Evolutionary conservation across 768 basidiomycete species (phyloP).

Genomic region (Ramaria rubella): DNA sequence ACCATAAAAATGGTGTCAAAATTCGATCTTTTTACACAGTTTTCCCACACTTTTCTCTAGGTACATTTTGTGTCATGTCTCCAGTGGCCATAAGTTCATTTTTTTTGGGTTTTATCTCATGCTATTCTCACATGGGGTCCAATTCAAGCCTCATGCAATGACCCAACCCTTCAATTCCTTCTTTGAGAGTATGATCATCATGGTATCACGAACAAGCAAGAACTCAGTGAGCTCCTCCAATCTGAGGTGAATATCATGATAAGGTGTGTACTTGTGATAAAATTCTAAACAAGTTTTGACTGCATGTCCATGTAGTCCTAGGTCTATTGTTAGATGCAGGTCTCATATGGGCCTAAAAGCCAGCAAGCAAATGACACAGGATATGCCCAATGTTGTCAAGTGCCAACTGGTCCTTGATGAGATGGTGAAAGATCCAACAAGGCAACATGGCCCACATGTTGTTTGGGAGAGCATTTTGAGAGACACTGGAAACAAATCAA

Average conservation of each 20-base stretch:
- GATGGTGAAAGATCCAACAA: too few species aligned
- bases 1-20: too few species aligned
- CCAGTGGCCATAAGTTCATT: not conserved
- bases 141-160: not conserved
- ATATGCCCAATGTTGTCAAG: conserved; percentile 24
- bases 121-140: not conserved
- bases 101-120: too few species aligned
- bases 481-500: too few species aligned
- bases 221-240: not conserved
- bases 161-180: not conserved
- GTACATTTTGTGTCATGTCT: too few species aligned
- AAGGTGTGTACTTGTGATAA: not conserved
- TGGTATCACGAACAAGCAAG: too few species aligned
- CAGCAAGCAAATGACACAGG: conserved; percentile 15
- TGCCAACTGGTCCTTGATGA: conserved; percentile 28
- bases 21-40: too few species aligned
- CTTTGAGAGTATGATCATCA: too few species aligned
- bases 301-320: not conserved
- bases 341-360: too few species aligned
- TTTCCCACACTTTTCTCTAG: too few species aligned
- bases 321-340: too few species aligned
- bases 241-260: not conserved
- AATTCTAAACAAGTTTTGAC: not conserved
- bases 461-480: not conserved
- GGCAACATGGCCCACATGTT: not conserved